Percentiles rank a stretch among this genome's conserved stretches.
phyloP scores from a whole-genome alignment of 768 basidiomycete species.

The Jaapia argillacea region DNA sequence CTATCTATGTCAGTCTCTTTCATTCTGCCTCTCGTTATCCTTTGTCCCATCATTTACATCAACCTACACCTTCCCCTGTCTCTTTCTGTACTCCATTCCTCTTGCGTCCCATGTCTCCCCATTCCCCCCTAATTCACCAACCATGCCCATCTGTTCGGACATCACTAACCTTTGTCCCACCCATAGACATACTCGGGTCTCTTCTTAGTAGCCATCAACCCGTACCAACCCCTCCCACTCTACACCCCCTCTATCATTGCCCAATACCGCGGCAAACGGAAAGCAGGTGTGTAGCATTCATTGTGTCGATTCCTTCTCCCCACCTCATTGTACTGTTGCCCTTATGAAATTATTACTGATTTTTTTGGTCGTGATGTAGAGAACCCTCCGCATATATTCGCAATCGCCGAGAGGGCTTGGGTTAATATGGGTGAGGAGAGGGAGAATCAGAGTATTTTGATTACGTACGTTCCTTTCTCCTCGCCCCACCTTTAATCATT shows the following conservation, averaged over 20 bases:
- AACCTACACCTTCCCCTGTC: too few species aligned
- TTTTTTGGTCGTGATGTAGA: too few species aligned
- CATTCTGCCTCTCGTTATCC: neutral
- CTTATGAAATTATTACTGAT: too few species aligned
- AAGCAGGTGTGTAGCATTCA: too few species aligned
- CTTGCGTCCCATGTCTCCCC: too few species aligned
- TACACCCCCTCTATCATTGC: conserved; percentile 85
- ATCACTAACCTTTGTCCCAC: too few species aligned
- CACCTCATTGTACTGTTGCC: too few species aligned
- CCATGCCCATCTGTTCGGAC: too few species aligned
- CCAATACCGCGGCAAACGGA: conserved; percentile 81
- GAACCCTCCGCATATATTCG: conserved; percentile 94
- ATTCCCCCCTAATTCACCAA: too few species aligned
- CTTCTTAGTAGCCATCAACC: conserved; percentile 97
- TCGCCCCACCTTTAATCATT: conserved; percentile 2
- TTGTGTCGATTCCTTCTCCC: too few species aligned
- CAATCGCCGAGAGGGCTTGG: conserved; percentile 97
- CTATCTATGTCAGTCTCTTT: conserved; percentile 70
- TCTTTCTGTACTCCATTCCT: too few species aligned
- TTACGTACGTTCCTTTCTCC: conserved; percentile 59
- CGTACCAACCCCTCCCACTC: conserved; percentile 85
- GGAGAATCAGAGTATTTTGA: conserved; percentile 95
- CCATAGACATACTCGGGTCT: conserved; percentile 86
- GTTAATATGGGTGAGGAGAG: conserved; percentile 96
- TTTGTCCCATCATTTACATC: too few species aligned